Evolutionary conservation across 257 asterid genomes (phyloP).

Genomic region (Solanum stenotomum): DNA sequence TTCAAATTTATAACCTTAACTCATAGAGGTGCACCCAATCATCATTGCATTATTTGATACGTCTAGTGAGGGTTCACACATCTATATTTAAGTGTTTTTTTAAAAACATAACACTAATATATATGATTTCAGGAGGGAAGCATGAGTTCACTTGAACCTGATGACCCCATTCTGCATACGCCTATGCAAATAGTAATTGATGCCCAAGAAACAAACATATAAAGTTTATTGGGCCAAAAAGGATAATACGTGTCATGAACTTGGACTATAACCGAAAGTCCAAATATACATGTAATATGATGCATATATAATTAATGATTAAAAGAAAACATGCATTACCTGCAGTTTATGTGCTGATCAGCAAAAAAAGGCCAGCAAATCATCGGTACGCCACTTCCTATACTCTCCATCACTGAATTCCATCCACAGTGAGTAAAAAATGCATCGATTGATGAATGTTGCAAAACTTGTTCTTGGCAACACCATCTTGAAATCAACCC

Average conservation of each 20-base stretch:
- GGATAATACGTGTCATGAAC: background rate
- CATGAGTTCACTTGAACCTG: too few relatives aligned
- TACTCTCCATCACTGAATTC: conserved; percentile 32
- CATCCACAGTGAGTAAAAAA: conserved; percentile 44
- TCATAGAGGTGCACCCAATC: too few relatives aligned
- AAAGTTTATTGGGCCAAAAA: background rate
- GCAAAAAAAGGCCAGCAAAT: conserved; percentile 43
- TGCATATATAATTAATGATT: background rate
- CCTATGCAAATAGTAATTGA: background rate
- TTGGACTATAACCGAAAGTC: background rate
- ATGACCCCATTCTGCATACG: too few relatives aligned
- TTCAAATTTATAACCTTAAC: too few relatives aligned
- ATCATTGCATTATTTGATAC: too few relatives aligned
- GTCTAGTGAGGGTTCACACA: too few relatives aligned
- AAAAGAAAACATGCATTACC: conserved; percentile 5
- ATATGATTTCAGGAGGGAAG: too few relatives aligned
- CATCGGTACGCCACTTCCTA: conserved; percentile 30
- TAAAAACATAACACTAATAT: too few relatives aligned
- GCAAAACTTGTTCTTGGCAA: conserved; percentile 28
- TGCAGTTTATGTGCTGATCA: conserved; percentile 31
- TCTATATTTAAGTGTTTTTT: too few relatives aligned
- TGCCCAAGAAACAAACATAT: background rate
- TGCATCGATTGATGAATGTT: conserved; percentile 23
- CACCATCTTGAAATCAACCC: conserved; percentile 29
- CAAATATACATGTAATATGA: background rate